A percentile compares a stretch with the other conserved stretches of the same genome.
Conservation (phyloP, 2,329 filamentous ascomycete genomes). For the Colletotrichum higginsianum region DNA sequence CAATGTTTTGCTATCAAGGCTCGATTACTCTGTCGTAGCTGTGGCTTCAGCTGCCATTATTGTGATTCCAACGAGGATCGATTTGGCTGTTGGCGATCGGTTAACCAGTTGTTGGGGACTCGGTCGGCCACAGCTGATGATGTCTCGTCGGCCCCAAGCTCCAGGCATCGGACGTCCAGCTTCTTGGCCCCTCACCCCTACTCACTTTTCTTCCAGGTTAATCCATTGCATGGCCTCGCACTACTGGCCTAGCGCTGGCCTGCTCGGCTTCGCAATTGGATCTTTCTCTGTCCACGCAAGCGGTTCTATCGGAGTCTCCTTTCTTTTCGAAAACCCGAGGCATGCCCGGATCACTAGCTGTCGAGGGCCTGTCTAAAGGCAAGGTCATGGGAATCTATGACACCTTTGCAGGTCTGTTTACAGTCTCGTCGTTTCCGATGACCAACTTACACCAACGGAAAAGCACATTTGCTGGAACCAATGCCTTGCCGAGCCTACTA, state of each 20-base stretch:
- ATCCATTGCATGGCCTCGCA: slow-evolving; percentile 9
- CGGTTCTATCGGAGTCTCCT: slow-evolving; percentile 15
- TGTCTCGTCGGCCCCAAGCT: slow-evolving; percentile 20
- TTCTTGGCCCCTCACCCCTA: slow-evolving; percentile 16
- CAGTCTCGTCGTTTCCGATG: not conserved
- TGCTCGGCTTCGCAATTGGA: slow-evolving; percentile 19
- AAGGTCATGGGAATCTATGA: slow-evolving; percentile 18
- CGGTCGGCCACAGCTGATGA: slow-evolving; percentile 7
- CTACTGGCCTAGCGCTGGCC: slow-evolving; percentile 7
- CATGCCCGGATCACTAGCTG: slow-evolving; percentile 22
- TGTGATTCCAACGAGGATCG: slow-evolving; percentile 5
- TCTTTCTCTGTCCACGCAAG: not conserved
- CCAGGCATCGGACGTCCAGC: slow-evolving; percentile 21
- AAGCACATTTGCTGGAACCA: slow-evolving; percentile 9
- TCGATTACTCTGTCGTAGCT: not conserved
- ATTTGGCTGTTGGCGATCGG: not conserved
- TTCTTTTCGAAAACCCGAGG: slow-evolving; percentile 19
- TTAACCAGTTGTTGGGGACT: not conserved
- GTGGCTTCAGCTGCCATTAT: not conserved
- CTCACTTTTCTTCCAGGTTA: slow-evolving; percentile 14
- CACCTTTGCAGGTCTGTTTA: slow-evolving; percentile 20
- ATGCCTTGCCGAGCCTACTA: slow-evolving; percentile 21
- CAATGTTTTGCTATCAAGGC: slow-evolving; percentile 3
- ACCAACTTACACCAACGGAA: not conserved
- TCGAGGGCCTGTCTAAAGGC: slow-evolving; percentile 9